These are phyloP conservation scores for Agrocybe pediades DNA, from an alignment of 768 basidiomycete genomes.

Conservation along the genomic window DNA sequence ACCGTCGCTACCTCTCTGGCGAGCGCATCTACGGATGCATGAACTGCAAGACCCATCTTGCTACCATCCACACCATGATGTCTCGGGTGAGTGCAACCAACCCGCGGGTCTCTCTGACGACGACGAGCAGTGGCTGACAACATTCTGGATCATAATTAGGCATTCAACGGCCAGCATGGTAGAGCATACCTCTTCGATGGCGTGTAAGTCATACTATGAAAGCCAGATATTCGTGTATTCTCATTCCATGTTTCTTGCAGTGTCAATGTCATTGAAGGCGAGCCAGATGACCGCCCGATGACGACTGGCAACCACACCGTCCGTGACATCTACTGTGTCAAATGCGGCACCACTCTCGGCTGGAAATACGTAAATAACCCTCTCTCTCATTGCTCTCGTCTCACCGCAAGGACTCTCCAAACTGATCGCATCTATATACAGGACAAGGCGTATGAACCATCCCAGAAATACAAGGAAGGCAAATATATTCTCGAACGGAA, in stretches of 20 bases:
- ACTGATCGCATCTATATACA: constrained; percentile 31
- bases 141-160: constrained; percentile 46
- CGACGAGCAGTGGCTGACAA: constrained; percentile 11
- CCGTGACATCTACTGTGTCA: constrained; percentile 91
- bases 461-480: constrained; percentile 98
- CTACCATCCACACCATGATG: constrained; percentile 90
- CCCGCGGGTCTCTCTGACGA: constrained; percentile 14
- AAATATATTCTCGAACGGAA: constrained; percentile 97
- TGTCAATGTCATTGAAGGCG: constrained; percentile 90
- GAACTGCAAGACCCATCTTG: constrained; percentile 85
- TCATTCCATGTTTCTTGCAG: constrained; percentile 38
- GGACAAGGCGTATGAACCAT: constrained; percentile 89
- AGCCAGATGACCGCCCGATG: constrained; percentile 91
- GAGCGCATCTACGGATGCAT: constrained; percentile 88
- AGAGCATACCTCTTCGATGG: constrained; percentile 92
- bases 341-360: constrained; percentile 84
- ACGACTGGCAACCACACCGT: constrained; percentile 97
- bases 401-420: constrained; percentile 2
- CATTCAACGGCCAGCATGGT: constrained; percentile 97
- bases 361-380: constrained; percentile 92
- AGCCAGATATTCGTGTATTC: constrained; percentile 11
- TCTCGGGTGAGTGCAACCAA: constrained; percentile 65
- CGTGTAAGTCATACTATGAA: constrained; percentile 62
- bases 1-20: constrained; percentile 83
- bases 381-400: neutral